phyloP scores from a whole-genome alignment of 78 protist genomes.

The Paulinella micropora region DNA sequence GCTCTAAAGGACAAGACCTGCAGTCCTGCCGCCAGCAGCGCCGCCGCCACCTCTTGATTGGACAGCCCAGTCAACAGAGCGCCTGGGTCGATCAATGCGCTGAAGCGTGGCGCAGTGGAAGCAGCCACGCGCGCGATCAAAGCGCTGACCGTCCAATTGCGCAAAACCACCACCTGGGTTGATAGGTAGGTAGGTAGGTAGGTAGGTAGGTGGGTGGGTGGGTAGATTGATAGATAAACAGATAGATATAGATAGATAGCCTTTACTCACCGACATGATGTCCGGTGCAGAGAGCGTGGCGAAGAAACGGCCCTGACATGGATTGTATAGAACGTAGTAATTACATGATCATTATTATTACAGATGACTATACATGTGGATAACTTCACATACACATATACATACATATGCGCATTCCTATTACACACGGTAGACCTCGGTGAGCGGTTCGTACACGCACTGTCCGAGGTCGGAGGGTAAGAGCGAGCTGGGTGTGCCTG shows the following conservation, averaged over 20 bases:
- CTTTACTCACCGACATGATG: not conserved
- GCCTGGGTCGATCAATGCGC: conserved; percentile 37
- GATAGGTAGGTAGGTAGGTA: no score
- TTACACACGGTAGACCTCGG: conserved; percentile 10
- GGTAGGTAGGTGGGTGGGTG: no score
- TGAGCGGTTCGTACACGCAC: conserved; percentile 10
- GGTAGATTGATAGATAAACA: no score
- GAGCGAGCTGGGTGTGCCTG: conserved; percentile 23
- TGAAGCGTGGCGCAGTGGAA: conserved; percentile 1
- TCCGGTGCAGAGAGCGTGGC: conserved; percentile 1
- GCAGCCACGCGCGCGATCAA: not conserved
- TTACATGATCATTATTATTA: no score
- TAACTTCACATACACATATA: no score
- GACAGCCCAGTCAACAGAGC: conserved; percentile 44
- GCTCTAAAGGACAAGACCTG: no score
- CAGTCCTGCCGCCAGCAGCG: not conserved
- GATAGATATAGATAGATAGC: no score
- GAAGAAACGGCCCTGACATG: conserved; percentile 22
- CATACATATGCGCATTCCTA: no score
- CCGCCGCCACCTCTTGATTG: conserved; percentile 19
- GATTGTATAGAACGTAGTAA: no score
- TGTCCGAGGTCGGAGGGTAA: conserved; percentile 12
- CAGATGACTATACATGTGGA: no score
- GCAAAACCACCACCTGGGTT: no score
- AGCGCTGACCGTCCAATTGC: not conserved